phyloP scores from a whole-genome alignment of 345 rosid genomes.

The Euphorbia lathyris region DNA sequence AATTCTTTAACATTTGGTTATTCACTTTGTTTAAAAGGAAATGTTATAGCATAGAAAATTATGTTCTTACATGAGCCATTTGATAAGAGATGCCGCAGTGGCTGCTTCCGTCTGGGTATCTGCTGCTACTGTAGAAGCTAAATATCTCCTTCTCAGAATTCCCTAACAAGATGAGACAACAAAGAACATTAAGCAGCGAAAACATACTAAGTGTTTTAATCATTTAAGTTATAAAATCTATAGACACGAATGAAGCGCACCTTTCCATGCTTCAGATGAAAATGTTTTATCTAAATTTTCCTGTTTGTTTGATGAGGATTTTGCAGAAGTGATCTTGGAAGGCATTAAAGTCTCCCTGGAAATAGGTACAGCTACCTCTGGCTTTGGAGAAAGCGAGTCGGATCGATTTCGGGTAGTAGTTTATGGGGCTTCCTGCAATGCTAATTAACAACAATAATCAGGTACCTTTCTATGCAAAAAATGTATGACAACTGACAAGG shows the following conservation, averaged over 20 bases:
- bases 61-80: slow-evolving; percentile 56
- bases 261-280: slow-evolving; percentile 63
- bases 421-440: slow-evolving; percentile 44
- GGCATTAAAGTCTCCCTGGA: slow-evolving; percentile 27
- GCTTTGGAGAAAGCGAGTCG: too few species aligned
- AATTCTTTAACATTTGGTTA: not conserved
- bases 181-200: slow-evolving; percentile 7
- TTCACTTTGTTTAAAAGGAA: not conserved
- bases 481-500: not conserved
- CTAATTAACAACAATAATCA: not conserved
- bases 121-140: slow-evolving; percentile 64
- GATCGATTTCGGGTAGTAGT: slow-evolving; percentile 42
- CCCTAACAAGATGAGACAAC: slow-evolving; percentile 40
- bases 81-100: slow-evolving; percentile 53
- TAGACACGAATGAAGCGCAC: slow-evolving; percentile 37
- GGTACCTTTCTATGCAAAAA: too few species aligned
- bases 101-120: slow-evolving; percentile 82
- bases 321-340: slow-evolving; percentile 28
- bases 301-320: slow-evolving; percentile 32
- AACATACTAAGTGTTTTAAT: too few species aligned
- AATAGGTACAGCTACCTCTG: slow-evolving; percentile 18
- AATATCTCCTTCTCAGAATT: slow-evolving; percentile 62
- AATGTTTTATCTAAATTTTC: slow-evolving; percentile 36
- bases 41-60: not conserved
- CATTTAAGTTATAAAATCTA: not conserved